Conservation (phyloP, 2,329 filamentous ascomycete genomes). For the Colletotrichum melonis region DNA sequence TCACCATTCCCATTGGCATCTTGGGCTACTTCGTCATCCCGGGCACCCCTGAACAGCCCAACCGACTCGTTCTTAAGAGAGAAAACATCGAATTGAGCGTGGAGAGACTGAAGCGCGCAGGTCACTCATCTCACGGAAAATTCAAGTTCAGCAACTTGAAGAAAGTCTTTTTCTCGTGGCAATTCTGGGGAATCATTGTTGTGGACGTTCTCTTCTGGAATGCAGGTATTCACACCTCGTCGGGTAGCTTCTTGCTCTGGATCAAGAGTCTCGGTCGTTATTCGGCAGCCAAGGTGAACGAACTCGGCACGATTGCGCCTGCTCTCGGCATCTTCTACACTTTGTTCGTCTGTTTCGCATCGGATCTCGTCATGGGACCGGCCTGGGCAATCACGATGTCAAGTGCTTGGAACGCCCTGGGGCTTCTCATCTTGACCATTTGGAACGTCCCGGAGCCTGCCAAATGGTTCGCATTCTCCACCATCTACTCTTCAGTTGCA, state of each 20-base stretch:
- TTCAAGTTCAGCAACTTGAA: constrained; percentile 46
- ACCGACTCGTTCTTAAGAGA: constrained; percentile 42
- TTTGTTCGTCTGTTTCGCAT: constrained; percentile 26
- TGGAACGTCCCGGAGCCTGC: constrained; percentile 68
- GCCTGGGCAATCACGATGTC: constrained; percentile 47
- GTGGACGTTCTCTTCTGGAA: constrained; percentile 61
- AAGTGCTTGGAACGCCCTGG: constrained; percentile 17
- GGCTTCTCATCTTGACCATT: constrained; percentile 56
- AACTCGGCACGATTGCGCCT: constrained; percentile 46
- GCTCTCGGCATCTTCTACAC: constrained; percentile 28
- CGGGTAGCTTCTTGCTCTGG: constrained; percentile 51
- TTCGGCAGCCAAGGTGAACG: constrained; percentile 62
- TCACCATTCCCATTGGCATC: constrained; percentile 54
- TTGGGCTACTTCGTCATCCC: constrained; percentile 52
- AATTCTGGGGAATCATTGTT: constrained; percentile 48
- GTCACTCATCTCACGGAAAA: constrained; percentile 53
- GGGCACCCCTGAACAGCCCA: constrained; percentile 44
- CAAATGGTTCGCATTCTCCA: constrained; percentile 64
- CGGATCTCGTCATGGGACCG: constrained; percentile 27
- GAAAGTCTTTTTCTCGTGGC: constrained; percentile 51
- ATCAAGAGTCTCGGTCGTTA: constrained; percentile 54
- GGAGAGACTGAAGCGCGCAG: constrained; percentile 49
- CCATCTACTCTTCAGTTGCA: constrained; percentile 36
- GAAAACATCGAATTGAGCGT: constrained; percentile 41
- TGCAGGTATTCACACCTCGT: constrained; percentile 51